Evolutionary conservation across 139 green algal species (phyloP), one percentile per base, ranked within the genome.

Genomic region (Chlamydomonas sp.): DNA sequence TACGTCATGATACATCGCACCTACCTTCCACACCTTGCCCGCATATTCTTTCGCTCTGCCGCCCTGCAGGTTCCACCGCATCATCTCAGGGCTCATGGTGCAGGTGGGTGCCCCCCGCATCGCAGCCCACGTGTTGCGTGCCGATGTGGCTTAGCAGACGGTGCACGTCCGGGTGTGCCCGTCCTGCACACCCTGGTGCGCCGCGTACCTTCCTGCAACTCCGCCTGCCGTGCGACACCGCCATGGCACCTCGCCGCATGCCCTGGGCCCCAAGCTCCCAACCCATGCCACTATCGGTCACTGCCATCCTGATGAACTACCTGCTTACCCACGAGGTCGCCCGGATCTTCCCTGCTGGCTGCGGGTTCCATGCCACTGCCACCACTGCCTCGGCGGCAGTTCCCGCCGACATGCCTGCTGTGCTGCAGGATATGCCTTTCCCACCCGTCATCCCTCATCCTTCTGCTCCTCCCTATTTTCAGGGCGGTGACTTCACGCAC

Each of bases 401-500:
- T 49, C 31, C 31, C 31, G 31, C 31, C 31, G 31, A 49, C 31
- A 49, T 49, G 31, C 31, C 31, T 49, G 78, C 62, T 57, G 31
- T 16, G 69, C 2, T 57, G 9, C 9, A 63, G 10, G 9, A 69
- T 12, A 12, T 20, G 17, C 20, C 63, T 20, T 20, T 8, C 73
- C 78, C 63, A 2, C 78, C 31, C 31, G 31, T 49, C 31, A 49
- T 49, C 78, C 61, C 6, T 20, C 63, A 2, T 18, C 72, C 83
- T 7, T 18, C 15, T 4, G 16, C 57, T 10, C 17, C 58, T 3
- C 16, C 14, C 58, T 58, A 57, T 31, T 4, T 80, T 1, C 89
- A 93, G 88, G 86, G 93, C 7, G 93, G 95, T 10, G 95, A 97
- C 87, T 97, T 96, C 84, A 96, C 94, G 0, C 20, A 79, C 57